Conservation (phyloP, 441 rosid species). For the Monsonia emarginata region DNA sequence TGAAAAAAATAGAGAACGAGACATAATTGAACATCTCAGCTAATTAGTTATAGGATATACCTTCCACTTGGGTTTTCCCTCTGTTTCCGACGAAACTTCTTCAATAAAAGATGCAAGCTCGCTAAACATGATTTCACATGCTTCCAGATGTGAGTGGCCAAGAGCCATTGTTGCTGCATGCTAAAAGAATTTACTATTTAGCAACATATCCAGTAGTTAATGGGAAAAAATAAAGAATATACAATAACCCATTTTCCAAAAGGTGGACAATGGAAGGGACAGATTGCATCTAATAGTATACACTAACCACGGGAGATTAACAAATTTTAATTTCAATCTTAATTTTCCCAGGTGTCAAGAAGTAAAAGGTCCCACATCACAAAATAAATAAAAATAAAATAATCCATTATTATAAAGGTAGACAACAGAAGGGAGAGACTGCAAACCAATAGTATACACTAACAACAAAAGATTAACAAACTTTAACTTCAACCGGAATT, state of each 20-base stretch:
- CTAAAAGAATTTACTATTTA: constrained; percentile 31
- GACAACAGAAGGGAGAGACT: too few species aligned
- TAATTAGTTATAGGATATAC: constrained; percentile 27
- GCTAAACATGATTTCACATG: constrained; percentile 89
- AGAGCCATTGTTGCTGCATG: constrained; percentile 98
- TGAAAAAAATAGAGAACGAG: not conserved
- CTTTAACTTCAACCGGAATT: not conserved
- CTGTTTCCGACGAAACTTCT: constrained; percentile 88
- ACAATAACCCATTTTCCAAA: not conserved
- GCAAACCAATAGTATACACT: not conserved
- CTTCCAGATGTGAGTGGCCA: constrained; percentile 95
- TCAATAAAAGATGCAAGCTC: constrained; percentile 90
- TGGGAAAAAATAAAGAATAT: not conserved
- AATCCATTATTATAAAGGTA: too few species aligned
- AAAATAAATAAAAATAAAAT: too few species aligned
- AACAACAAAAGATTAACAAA: not conserved
- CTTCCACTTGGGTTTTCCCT: constrained; percentile 98
- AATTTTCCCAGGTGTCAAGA: too few species aligned
- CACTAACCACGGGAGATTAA: too few species aligned
- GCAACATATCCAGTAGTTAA: constrained; percentile 11
- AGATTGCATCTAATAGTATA: too few species aligned
- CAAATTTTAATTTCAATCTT: too few species aligned
- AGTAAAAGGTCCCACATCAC: too few species aligned
- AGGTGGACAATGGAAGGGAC: not conserved
- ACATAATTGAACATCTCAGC: not conserved